Evolutionary conservation across 2,329 filamentous ascomycete genomes (phyloP).

Genomic region (Diaporthe humulicola): DNA sequence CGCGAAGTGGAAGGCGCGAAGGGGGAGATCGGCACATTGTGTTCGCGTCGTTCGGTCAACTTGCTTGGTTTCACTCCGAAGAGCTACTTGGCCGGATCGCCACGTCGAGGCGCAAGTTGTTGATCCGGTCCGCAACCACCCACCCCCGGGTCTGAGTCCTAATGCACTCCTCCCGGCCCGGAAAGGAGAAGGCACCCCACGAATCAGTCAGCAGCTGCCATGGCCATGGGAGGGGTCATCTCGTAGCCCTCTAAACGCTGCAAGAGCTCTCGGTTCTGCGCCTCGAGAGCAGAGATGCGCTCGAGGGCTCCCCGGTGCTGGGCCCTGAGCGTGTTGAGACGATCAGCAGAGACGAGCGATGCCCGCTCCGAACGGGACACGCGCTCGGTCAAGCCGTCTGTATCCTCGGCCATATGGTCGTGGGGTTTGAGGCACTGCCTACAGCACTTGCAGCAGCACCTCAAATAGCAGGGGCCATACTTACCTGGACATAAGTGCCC

Average conservation of each 20-base stretch:
- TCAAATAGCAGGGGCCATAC: no score
- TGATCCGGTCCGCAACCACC: neutral
- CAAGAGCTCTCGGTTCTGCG: neutral
- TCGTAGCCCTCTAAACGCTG: neutral
- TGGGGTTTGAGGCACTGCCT: no score
- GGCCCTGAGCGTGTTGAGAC: no score
- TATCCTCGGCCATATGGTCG: no score
- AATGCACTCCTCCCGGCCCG: neutral
- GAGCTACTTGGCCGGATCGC: neutral
- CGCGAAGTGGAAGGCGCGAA: neutral
- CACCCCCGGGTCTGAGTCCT: neutral
- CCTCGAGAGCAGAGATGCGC: neutral
- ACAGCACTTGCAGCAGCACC: no score
- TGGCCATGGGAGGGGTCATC: neutral
- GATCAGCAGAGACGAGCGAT: no score
- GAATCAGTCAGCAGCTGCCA: neutral
- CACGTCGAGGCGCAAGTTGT: neutral
- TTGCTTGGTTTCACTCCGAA: neutral
- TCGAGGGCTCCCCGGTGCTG: no score
- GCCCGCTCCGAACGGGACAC: no score
- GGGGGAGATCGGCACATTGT: neutral
- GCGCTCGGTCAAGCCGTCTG: no score
- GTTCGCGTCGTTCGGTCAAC: neutral
- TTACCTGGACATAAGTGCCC: no score
- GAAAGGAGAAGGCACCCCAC: neutral